Percentiles rank a stretch among this genome's conserved stretches.
phyloP scores from a whole-genome alignment of 2,329 filamentous ascomycete genomes.

The Arthrocladium fulminans region DNA sequence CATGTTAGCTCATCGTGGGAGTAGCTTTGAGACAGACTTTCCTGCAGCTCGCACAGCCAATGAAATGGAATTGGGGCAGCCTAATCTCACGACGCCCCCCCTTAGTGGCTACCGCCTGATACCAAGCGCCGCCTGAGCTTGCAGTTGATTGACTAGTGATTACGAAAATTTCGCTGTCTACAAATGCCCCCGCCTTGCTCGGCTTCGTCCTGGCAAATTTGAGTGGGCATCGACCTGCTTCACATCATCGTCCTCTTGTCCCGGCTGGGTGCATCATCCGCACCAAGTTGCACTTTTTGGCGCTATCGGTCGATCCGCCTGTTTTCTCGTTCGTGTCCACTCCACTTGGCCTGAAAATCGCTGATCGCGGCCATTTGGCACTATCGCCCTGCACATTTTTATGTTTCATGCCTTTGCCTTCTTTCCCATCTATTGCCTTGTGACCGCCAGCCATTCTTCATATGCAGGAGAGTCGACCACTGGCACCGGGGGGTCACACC shows the following conservation, averaged over 20 bases:
- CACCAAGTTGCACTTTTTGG: neutral
- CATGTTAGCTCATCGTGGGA: neutral
- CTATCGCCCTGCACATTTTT: neutral
- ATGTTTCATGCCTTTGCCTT: neutral
- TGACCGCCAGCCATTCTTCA: neutral
- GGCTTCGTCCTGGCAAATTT: neutral
- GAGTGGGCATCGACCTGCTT: neutral
- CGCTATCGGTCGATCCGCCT: neutral
- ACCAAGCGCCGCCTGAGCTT: neutral
- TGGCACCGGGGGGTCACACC: neutral
- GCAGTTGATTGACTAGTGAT: neutral
- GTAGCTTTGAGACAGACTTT: neutral
- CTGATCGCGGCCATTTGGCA: neutral
- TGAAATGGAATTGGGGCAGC: neutral
- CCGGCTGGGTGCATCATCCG: neutral
- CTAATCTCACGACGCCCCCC: neutral
- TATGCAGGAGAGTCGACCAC: slow-evolving; percentile 7
- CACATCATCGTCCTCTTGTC: neutral
- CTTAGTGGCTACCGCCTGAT: neutral
- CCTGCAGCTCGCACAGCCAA: neutral
- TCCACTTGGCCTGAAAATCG: neutral
- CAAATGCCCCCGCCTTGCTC: slow-evolving; percentile 2
- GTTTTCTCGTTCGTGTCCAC: neutral
- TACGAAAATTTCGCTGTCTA: neutral
- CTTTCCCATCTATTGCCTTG: slow-evolving; percentile 3